Evolutionary conservation across 306 rosid genomes (phyloP).

Genomic region (Pyrus pyrifolia): DNA sequence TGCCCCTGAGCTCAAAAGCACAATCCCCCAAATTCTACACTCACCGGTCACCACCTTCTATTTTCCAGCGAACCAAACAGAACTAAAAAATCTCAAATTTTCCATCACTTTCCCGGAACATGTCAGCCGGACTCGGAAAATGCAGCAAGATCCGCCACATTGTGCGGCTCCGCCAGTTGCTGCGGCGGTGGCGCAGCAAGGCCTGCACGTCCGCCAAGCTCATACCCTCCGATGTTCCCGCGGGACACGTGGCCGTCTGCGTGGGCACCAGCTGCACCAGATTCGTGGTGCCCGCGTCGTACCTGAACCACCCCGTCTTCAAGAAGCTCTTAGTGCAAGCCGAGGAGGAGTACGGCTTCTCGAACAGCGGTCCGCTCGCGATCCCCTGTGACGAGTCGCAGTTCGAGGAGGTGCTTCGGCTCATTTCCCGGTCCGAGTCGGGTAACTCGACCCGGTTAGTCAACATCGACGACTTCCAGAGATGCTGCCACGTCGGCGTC

Average conservation of each 20-base stretch:
- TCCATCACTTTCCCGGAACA: slow-evolving; percentile 14
- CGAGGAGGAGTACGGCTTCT: slow-evolving; percentile 82
- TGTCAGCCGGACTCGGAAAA: slow-evolving; percentile 57
- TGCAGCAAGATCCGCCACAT: slow-evolving; percentile 94
- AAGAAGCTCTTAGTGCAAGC: slow-evolving; percentile 65
- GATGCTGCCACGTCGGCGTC: slow-evolving; percentile 50
- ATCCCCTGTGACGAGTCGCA: slow-evolving; percentile 83
- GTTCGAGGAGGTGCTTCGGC: slow-evolving; percentile 56
- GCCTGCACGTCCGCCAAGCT: slow-evolving; percentile 57
- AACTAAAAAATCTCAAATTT: neutral
- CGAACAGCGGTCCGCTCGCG: slow-evolving; percentile 54
- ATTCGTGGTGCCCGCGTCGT: slow-evolving; percentile 60
- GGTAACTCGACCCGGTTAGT: slow-evolving; percentile 32
- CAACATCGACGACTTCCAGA: slow-evolving; percentile 49
- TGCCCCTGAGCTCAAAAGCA: neutral
- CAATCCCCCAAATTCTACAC: neutral
- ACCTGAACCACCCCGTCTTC: slow-evolving; percentile 89
- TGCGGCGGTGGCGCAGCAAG: slow-evolving; percentile 83
- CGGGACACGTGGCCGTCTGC: slow-evolving; percentile 86
- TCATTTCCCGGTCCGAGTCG: slow-evolving; percentile 52
- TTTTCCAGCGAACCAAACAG: neutral
- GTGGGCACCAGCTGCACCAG: slow-evolving; percentile 58
- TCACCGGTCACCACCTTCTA: too few species aligned
- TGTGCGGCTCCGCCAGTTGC: slow-evolving; percentile 81
- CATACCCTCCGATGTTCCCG: slow-evolving; percentile 76